Conservation (phyloP, 805 yeast genomes). For the Grigorovia jiainica region DNA sequence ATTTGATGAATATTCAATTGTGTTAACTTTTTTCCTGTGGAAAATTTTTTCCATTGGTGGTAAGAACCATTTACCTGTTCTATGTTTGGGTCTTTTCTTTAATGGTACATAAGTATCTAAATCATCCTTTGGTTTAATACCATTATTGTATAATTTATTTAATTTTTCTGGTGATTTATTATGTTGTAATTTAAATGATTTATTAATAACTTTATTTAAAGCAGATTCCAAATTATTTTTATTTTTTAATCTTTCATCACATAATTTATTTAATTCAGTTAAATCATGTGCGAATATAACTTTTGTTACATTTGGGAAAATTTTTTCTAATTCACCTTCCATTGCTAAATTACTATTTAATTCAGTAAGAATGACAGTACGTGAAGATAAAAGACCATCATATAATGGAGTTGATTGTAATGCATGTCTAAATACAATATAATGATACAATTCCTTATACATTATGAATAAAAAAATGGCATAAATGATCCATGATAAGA, state of each 20-base stretch:
- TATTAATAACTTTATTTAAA: conserved; percentile 48
- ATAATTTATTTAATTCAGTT: conserved; percentile 43
- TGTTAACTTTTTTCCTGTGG: conserved; percentile 74
- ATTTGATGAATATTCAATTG: conserved; percentile 64
- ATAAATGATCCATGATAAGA: conserved; percentile 64
- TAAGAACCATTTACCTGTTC: conserved; percentile 38
- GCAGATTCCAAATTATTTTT: conserved; percentile 55
- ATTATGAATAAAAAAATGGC: conserved; percentile 57
- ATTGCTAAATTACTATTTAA: conserved; percentile 40
- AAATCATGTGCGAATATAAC: conserved; percentile 59
- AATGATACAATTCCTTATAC: conserved; percentile 66
- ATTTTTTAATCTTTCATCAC: conserved; percentile 55
- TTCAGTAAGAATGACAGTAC: conserved; percentile 66
- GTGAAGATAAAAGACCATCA: conserved; percentile 57
- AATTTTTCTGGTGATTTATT: conserved; percentile 50
- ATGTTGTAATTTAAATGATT: conserved; percentile 46
- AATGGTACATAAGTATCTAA: conserved; percentile 51
- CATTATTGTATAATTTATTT: conserved; percentile 15
- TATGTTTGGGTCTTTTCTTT: conserved; percentile 80
- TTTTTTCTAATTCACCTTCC: conserved; percentile 42
- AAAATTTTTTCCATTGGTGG: conserved; percentile 25
- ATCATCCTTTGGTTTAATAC: conserved; percentile 48
- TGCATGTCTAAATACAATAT: conserved; percentile 63
- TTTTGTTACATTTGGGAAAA: conserved; percentile 54
- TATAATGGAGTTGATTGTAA: conserved; percentile 64